Base-by-base conservation (phyloP, 257 asterid species). In the Solanum clarkiae region DNA sequence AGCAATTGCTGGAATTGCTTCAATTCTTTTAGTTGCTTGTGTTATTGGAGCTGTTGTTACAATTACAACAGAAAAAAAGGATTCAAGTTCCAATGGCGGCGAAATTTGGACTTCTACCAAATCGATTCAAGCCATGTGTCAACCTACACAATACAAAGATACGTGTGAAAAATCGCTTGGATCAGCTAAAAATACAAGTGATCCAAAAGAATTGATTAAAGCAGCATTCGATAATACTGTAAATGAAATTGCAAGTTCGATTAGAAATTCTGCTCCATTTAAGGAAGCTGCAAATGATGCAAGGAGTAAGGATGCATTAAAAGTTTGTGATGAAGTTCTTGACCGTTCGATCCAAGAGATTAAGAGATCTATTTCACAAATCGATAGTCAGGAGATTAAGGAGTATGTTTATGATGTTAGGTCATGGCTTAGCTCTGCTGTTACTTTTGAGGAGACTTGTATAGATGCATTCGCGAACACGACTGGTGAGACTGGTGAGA, bases 381-480 rank as follows among this genome's bases (percentile, higher is more conserved):
- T 88, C 7, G 85, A 60, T 11, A 29, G 5, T 2, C 40, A 71
- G 18, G 87, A 86, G 66, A 2, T 86, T 7, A 59, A 81, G 11
- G 84, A 80, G 2, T 49, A 29, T 11, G 6, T 84, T 0, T 80
- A 81, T 49, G 89, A 86, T 63, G 86, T 88, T 51, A 84, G 80
- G 57, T 84, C 87, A 3, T 88, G 91, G 91, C 42, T 88, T 18
- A 84, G 89, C 24, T 88, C 84, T 7, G 84, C 89, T 0, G 22
- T 57, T 1, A 84, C 91, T 0, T 75, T 79, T 9, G 89, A 86
- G 24, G 62, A 63, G 3, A 88, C 91, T 6, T 88, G 91, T 20
- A 29, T 86, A 11, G 89, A 88, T 29, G 87, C 83, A 8, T 88
- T 88, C 44, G 86, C 85, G 57, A 81, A 84, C 10, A 84, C 87